phyloP scores from a whole-genome alignment of 2,329 filamentous ascomycete genomes.

The Cercospora sp. region DNA sequence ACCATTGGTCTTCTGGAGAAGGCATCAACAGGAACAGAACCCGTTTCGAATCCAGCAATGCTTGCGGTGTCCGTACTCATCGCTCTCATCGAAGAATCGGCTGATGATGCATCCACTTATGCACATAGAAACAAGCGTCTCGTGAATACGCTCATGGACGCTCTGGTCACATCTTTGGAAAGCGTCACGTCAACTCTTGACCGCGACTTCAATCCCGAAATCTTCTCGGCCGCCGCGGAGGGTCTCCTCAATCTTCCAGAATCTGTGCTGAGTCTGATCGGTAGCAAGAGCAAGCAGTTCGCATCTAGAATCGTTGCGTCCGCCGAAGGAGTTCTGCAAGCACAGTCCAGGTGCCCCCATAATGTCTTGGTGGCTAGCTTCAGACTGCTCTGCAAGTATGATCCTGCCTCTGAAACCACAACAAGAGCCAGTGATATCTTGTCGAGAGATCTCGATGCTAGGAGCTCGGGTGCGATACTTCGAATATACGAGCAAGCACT shows the following conservation, averaged over 20 bases:
- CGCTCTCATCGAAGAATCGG: not conserved
- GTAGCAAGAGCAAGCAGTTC: conserved; percentile 1
- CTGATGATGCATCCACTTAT: not conserved
- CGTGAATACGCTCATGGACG: not conserved
- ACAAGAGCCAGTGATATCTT: not conserved
- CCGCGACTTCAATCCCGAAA: not conserved
- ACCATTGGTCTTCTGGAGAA: not conserved
- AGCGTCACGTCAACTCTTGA: not conserved
- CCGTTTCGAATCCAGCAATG: not conserved
- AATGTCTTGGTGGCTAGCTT: not conserved
- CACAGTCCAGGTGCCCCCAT: not conserved
- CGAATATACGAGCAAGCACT: not conserved
- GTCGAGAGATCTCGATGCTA: not conserved
- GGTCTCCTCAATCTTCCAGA: not conserved
- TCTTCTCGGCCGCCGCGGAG: not conserved
- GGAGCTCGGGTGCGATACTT: not conserved
- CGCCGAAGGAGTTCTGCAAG: not conserved
- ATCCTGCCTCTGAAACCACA: not conserved
- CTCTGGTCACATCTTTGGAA: conserved; percentile 1
- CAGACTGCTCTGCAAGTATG: conserved; percentile 9
- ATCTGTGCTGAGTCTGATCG: not conserved
- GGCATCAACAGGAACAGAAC: not conserved
- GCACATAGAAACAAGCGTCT: conserved; percentile 2
- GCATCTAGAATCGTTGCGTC: not conserved
- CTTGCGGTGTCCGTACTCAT: not conserved